Conservation (phyloP, 306 rosid genomes). For the Nissolia schottii region DNA sequence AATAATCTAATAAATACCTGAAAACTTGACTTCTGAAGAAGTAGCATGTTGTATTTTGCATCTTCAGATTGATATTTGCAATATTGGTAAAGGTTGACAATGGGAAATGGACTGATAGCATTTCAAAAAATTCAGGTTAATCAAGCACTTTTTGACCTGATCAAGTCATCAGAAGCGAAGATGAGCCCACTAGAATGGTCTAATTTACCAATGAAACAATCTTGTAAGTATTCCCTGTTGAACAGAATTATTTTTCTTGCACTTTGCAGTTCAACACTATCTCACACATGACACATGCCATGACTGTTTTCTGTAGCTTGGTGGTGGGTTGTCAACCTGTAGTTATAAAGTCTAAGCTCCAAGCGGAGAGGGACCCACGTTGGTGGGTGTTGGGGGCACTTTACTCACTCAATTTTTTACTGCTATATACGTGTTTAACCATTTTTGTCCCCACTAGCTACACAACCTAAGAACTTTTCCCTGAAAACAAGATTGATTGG, state of each 20-base stretch:
- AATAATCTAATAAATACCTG: background rate
- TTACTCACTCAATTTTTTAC: background rate
- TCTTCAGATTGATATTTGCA: background rate
- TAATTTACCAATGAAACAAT: constrained; percentile 49
- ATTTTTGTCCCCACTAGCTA: constrained; percentile 1
- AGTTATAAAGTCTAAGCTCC: constrained; percentile 23
- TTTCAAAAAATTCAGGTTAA: constrained; percentile 62
- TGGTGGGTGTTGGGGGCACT: constrained; percentile 22
- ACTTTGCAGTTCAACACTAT: constrained; percentile 13
- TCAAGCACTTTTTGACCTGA: constrained; percentile 71
- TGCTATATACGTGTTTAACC: background rate
- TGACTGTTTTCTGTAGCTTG: constrained; percentile 32
- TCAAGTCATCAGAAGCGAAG: constrained; percentile 61
- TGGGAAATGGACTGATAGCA: constrained; percentile 13
- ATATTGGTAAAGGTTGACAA: background rate
- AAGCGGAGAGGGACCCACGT: constrained; percentile 18
- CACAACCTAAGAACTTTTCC: constrained; percentile 7
- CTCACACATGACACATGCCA: constrained; percentile 20
- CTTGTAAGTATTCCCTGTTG: constrained; percentile 41
- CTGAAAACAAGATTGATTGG: background rate
- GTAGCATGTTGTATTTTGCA: background rate
- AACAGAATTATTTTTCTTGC: background rate
- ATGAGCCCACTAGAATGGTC: constrained; percentile 74
- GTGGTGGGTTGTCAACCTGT: constrained; percentile 18
- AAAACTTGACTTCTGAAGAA: background rate